Evolutionary conservation across 352 stramenopile genomes (phyloP), one percentile per base, ranked within the genome.

Genomic region (Pythium sp.): DNA sequence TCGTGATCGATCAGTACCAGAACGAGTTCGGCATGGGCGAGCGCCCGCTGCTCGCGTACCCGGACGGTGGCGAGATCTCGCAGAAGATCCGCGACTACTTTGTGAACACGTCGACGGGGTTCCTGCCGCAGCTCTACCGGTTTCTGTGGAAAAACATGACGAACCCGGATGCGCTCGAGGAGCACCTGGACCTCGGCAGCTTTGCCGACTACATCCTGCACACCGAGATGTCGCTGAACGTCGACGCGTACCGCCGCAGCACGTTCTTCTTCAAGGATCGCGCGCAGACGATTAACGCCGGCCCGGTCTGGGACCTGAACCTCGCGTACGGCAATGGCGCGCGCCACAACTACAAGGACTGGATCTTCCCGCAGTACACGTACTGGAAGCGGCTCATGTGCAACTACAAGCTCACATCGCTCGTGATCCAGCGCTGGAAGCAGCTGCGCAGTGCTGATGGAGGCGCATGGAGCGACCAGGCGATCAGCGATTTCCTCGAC

Each of bases 181-280:
- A 77, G 46, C 84, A 93, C 66, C 60, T 90, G 62, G 86, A 93
- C 60, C 67, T 93, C 0, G 86, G 86, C 0, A 91, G 82, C 28
- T 92, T 81, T 56, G 86, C 79, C 53, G 86, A 93, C 65, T 92
- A 93, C 58, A 71, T 93, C 51, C 67, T 93, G 64, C 86, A 93
- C 78, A 93, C 86, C 1, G 86, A 93, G 73, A 88, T 90, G 82
- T 92, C 83, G 20, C 75, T 92, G 55, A 93, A 93, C 65, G 81
- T 91, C 18, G 86, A 93, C 63, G 83, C 86, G 2, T 93, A 93
- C 65, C 76, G 82, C 9, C 82, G 82, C n/a, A 92, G 83, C 67
- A 89, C 83, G 41, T 93, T 85, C 69, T 93, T 85, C 75, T 88
- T 90, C 68, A 93, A 93, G 65, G 85, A 93, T 70, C 80, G 85